These are phyloP conservation scores for Talaromyces sp. DNA, from an alignment of 2,329 filamentous ascomycete species.

Conservation along the genomic window DNA sequence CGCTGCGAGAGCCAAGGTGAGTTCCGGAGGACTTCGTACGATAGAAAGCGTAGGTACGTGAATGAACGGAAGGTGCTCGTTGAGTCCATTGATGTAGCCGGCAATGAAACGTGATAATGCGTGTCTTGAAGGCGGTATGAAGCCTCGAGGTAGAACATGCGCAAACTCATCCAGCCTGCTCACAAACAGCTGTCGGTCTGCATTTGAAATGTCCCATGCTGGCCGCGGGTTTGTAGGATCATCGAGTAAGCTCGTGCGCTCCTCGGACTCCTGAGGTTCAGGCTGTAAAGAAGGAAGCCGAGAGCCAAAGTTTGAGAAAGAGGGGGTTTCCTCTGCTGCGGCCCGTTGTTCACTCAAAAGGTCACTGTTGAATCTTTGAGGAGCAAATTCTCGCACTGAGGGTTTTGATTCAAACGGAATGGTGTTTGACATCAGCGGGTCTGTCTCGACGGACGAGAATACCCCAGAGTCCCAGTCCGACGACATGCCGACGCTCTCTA, in stretches of 20 bases:
- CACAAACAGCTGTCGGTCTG: conserved; percentile 41
- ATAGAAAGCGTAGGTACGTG: conserved; percentile 46
- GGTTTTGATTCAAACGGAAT: conserved; percentile 33
- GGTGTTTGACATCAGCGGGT: conserved; percentile 30
- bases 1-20: conserved; percentile 48
- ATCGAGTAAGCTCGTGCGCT: conserved; percentile 37
- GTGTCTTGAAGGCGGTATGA: conserved; percentile 45
- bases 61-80: conserved; percentile 49
- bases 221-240: conserved; percentile 34
- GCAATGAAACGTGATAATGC: conserved; percentile 45
- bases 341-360: conserved; percentile 33
- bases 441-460: conserved; percentile 37
- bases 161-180: conserved; percentile 42
- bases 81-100: conserved; percentile 48
- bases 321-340: conserved; percentile 34
- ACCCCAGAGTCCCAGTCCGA: conserved; percentile 46
- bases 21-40: conserved; percentile 41
- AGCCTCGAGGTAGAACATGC: conserved; percentile 41
- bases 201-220: conserved; percentile 43
- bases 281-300: conserved; percentile 44
- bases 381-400: conserved; percentile 23
- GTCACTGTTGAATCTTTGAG: conserved; percentile 33
- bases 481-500: conserved; percentile 45
- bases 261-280: conserved; percentile 40
- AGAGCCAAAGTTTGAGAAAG: conserved; percentile 45